Conservation (phyloP, 805 yeast species). For the Sugiyamaella americana region DNA sequence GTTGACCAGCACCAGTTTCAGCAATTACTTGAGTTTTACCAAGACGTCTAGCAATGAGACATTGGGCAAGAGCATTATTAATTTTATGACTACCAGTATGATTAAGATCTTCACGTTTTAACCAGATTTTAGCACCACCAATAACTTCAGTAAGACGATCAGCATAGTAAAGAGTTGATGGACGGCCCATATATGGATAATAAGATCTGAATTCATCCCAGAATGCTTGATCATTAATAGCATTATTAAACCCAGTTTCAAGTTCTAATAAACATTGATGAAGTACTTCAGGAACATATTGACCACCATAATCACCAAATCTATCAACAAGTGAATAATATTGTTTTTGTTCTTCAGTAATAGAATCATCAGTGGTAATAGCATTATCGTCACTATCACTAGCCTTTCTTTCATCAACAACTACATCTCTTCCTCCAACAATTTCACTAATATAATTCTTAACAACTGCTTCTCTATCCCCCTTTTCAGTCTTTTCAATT, state of each 20-base stretch:
- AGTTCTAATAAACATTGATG: constrained; percentile 86
- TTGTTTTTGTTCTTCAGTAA: constrained; percentile 6
- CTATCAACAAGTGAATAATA: constrained; percentile 38
- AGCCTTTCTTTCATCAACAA: constrained; percentile 4
- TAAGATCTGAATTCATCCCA: constrained; percentile 87
- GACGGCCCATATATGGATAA: constrained; percentile 94
- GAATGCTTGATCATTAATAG: constrained; percentile 82
- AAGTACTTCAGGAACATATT: constrained; percentile 94
- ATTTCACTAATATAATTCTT: constrained; percentile 62
- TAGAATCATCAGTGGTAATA: constrained; percentile 26
- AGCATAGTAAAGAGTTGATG: constrained; percentile 86
- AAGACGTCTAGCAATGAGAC: constrained; percentile 38
- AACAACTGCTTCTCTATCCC: constrained; percentile 54
- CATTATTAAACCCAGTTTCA: constrained; percentile 80
- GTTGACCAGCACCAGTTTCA: constrained; percentile 49
- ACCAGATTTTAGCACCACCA: constrained; percentile 96
- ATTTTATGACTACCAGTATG: constrained; percentile 46
- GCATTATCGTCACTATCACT: constrained; percentile 2
- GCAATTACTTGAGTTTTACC: constrained; percentile 43
- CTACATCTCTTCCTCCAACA: constrained; percentile 44
- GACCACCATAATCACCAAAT: constrained; percentile 97
- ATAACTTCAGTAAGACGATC: constrained; percentile 82
- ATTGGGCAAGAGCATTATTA: constrained; percentile 44
- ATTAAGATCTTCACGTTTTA: constrained; percentile 85
- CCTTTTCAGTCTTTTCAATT: constrained; percentile 53